Conservation (phyloP, 176 grass and related monocot species). For the Triticum monococcum region DNA sequence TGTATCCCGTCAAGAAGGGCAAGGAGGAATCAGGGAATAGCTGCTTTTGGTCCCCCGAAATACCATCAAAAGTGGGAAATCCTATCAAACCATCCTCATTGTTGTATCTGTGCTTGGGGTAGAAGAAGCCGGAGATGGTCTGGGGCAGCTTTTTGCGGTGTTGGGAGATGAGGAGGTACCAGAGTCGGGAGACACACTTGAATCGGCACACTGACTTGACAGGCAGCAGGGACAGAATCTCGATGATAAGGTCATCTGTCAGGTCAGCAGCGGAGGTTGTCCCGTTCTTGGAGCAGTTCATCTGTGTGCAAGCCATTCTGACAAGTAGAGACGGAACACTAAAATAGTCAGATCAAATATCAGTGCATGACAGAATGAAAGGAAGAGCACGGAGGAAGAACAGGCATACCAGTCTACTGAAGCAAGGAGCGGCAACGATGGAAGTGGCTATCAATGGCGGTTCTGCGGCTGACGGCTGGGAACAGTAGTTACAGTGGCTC, state of each 20-base stretch:
- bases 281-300: background rate
- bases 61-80: background rate
- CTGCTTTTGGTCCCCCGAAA: background rate
- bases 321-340: background rate
- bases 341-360: background rate
- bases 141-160: background rate
- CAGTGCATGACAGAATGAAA: background rate
- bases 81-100: background rate
- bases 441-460: background rate
- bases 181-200: background rate
- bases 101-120: background rate
- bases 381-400: background rate
- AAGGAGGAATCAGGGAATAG: background rate
- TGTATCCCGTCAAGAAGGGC: background rate
- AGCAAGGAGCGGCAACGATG: background rate
- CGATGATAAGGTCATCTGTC: background rate
- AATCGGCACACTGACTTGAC: background rate
- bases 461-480: background rate
- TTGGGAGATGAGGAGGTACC: background rate
- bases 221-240: background rate
- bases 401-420: background rate
- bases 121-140: background rate
- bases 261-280: background rate
- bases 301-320: background rate
- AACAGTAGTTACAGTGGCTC: background rate